A percentile compares a stretch with the other conserved stretches of the same genome.
phyloP scores from a whole-genome alignment of 2,329 filamentous ascomycete genomes.

The Colletotrichum costaricense region DNA sequence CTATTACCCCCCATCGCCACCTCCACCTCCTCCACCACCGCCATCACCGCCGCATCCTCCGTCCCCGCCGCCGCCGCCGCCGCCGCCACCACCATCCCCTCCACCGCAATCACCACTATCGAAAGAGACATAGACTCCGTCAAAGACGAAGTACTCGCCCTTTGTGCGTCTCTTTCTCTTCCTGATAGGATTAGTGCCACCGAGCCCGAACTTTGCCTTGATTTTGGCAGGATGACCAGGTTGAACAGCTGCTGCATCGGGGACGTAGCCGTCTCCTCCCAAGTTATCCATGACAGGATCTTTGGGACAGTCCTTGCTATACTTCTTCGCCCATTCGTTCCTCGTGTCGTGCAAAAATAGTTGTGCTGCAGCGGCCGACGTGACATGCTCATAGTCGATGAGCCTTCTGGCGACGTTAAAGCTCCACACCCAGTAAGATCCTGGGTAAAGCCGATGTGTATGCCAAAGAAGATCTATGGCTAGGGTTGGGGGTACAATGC shows the following conservation, averaged over 20 bases:
- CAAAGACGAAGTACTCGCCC: conserved; percentile 14
- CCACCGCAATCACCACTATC: conserved; percentile 10
- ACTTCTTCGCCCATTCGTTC: conserved; percentile 21
- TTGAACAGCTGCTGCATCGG: conserved; percentile 17
- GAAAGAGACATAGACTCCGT: conserved; percentile 3
- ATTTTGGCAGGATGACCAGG: conserved; percentile 9
- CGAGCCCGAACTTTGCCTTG: conserved; percentile 3
- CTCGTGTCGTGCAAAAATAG: not conserved
- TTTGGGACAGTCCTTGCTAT: not conserved
- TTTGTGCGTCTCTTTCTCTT: not conserved
- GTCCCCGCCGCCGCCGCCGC: not conserved
- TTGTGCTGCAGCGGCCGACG: not conserved
- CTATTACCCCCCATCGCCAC: not conserved
- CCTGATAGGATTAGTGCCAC: conserved; percentile 14
- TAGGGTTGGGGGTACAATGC: conserved; percentile 23
- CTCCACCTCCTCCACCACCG: conserved; percentile 23
- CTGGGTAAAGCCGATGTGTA: conserved; percentile 33
- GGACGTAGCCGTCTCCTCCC: conserved; percentile 12
- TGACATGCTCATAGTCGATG: conserved; percentile 10
- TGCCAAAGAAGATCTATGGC: conserved; percentile 33
- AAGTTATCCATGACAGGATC: conserved; percentile 1
- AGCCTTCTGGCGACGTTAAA: conserved; percentile 18
- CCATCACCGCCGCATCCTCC: conserved; percentile 14
- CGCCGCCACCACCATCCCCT: conserved; percentile 1
- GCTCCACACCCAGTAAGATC: conserved; percentile 30